Percentiles rank a stretch among this genome's conserved stretches.
phyloP scores from a whole-genome alignment of 1,284 basidiomycete species.

The Marasmius fiardii region DNA sequence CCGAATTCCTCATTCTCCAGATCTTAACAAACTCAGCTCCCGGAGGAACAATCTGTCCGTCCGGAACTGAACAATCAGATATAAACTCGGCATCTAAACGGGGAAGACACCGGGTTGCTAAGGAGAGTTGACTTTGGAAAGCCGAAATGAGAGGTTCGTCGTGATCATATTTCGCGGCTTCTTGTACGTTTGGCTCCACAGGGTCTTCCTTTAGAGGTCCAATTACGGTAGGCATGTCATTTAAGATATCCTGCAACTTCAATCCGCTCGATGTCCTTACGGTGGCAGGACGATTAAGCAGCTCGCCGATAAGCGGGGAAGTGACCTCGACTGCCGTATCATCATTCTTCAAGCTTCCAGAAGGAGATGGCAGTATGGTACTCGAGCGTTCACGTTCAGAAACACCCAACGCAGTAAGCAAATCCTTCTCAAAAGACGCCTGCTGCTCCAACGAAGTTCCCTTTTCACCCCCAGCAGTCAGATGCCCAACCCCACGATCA shows the following conservation, averaged over 20 bases:
- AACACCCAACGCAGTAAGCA: background rate
- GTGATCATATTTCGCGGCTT: background rate
- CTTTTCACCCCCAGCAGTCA: too few relatives aligned
- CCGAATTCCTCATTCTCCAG: slow-evolving; percentile 72
- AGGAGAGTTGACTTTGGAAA: background rate
- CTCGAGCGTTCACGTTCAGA: background rate
- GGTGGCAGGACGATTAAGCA: background rate
- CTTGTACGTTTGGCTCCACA: background rate
- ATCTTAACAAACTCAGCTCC: slow-evolving; percentile 83
- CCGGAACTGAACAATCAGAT: slow-evolving; percentile 66
- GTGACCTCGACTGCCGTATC: background rate
- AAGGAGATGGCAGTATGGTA: background rate
- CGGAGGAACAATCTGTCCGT: slow-evolving; percentile 76
- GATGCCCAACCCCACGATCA: background rate
- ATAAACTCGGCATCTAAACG: slow-evolving; percentile 47
- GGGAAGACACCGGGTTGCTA: background rate
- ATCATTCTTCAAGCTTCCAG: background rate
- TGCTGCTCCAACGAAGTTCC: background rate
- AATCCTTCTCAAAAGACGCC: slow-evolving; percentile 1
- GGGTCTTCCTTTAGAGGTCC: background rate
- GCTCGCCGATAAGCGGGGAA: background rate
- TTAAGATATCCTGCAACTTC: background rate
- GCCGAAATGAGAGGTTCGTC: background rate
- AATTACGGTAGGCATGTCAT: background rate
- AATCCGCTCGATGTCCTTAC: background rate